Evolutionary conservation across 2,329 filamentous ascomycete genomes (phyloP), one percentile per base, ranked within the genome.

Genomic region (Pestalotiopsis sp.): DNA sequence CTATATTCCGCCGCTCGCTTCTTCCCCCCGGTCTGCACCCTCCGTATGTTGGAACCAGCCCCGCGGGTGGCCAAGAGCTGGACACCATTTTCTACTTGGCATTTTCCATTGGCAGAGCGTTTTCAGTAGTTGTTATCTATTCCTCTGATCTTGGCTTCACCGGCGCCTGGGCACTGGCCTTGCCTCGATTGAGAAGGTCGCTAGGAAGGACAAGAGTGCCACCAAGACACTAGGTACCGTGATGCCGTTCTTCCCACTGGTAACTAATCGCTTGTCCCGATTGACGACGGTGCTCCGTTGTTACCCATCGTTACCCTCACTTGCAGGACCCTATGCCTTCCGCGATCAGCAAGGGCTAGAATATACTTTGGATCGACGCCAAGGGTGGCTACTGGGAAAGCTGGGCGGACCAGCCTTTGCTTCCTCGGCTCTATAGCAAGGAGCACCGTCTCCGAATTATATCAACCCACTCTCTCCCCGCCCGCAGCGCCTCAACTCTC

Each of bases 111-210:
- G 26, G 30, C 58, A 39, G 56, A 35, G 26, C 58, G 4, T 40
- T n/a, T 26, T n/a, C 3, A 20, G n/a, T 17, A 35, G 7, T 39
- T 35, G 58, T 35, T 61, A 61, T 61, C 58, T 20, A n/a, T 35
- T 61, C 56, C 7, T 35, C 24, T 35, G 35, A 11, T 61, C 58
- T 61, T n/a, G 58, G 20, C 58, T 30, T 20, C 38, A 26, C 26
- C 58, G 17, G 10, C 14, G 24, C 38, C 30, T 26, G 14, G 20
- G 30, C 30, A 38, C 17, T 35, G 58, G 13, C 39, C 60, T 48
- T 63, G 39, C 26, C 60, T 63, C 60, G 24, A 63, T 48, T 63
- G 60, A 63, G 60, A 44, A 63, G 60, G 60, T 63, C 20, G 39
- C 14, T 39, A 48, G 20, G 24, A 39, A 40, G 22, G 22, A 61